A percentile compares a stretch with the other conserved stretches of the same genome.
These are phyloP conservation scores for Hyaloscypha hepaticicola DNA, from an alignment of 495 filamentous ascomycete species.

Conservation along the genomic window DNA sequence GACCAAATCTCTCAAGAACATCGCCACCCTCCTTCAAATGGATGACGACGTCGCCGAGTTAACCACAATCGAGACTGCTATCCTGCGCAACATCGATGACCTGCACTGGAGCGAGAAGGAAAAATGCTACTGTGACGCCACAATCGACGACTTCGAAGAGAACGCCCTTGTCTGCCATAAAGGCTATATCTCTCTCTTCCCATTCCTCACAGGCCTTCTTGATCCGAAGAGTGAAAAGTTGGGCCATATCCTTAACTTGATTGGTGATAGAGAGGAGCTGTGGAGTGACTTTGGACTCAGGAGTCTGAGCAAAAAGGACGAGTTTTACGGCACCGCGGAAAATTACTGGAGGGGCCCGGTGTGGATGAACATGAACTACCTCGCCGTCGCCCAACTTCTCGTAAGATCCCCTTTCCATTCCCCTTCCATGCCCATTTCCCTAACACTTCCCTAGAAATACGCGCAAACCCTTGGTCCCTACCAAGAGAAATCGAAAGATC, in stretches of 20 bases:
- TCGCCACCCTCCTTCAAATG: constrained; percentile 70
- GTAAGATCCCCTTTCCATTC: constrained; percentile 53
- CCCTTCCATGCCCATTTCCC: constrained; percentile 17
- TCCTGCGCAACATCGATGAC: constrained; percentile 86
- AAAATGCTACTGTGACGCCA: constrained; percentile 89
- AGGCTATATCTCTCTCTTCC: constrained; percentile 92
- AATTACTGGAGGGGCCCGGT: constrained; percentile 97
- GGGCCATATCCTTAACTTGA: constrained; percentile 69
- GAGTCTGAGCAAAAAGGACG: constrained; percentile 80
- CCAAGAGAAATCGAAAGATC: constrained; percentile 61
- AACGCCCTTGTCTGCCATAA: constrained; percentile 89
- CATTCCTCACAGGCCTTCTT: constrained; percentile 79
- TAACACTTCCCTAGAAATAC: constrained; percentile 44
- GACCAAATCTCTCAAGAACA: constrained; percentile 74
- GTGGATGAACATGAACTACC: constrained; percentile 98
- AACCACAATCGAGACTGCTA: constrained; percentile 70
- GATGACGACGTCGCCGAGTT: constrained; percentile 73
- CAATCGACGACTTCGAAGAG: constrained; percentile 94
- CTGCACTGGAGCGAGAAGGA: constrained; percentile 84
- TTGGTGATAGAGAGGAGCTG: constrained; percentile 78
- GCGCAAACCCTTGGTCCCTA: constrained; percentile 62
- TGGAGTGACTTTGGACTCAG: constrained; percentile 85
- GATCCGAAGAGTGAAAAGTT: constrained; percentile 69
- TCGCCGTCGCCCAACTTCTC: constrained; percentile 77
- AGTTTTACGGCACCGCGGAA: constrained; percentile 83